Evolutionary conservation across 1,284 basidiomycete genomes (phyloP).

Genomic region (Heimioporus punctisporus): DNA sequence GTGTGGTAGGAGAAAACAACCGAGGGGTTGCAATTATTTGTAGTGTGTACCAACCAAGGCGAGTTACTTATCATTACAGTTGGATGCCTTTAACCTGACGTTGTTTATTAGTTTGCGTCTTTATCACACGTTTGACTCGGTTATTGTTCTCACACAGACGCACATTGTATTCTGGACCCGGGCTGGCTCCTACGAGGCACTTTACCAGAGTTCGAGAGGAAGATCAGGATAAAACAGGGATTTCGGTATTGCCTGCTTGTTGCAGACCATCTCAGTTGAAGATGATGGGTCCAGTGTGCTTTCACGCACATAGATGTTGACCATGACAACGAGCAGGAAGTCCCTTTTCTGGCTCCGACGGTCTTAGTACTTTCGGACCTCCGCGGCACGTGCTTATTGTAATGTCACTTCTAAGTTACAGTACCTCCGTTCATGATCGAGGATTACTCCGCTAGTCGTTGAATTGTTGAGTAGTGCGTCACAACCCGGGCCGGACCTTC

Average conservation of each 20-base stretch:
- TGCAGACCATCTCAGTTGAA: conserved; percentile 90
- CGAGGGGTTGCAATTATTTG: conserved; percentile 72
- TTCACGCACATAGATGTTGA: too few species aligned
- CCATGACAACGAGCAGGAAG: too few species aligned
- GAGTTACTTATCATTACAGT: too few species aligned
- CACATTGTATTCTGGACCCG: conserved; percentile 79
- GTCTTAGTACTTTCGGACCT: too few species aligned
- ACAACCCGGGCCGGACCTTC: too few species aligned
- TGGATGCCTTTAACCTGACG: not conserved
- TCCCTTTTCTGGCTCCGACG: too few species aligned
- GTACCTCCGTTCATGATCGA: too few species aligned
- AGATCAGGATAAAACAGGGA: conserved; percentile 36
- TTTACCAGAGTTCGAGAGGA: conserved; percentile 50
- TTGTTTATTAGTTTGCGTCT: conserved; percentile 64
- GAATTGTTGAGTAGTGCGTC: too few species aligned
- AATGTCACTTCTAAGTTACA: too few species aligned
- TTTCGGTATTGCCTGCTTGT: conserved; percentile 47
- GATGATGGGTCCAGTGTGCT: too few species aligned
- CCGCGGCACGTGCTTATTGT: too few species aligned
- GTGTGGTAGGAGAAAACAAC: conserved; percentile 10
- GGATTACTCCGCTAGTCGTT: too few species aligned
- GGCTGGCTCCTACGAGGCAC: conserved; percentile 61
- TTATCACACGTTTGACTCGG: conserved; percentile 83
- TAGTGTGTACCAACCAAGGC: conserved; percentile 88
- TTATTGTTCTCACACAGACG: conserved; percentile 79